Evolutionary conservation across 768 basidiomycete genomes (phyloP), one percentile per base, ranked within the genome.

Genomic region (Serpula lacrymans): DNA sequence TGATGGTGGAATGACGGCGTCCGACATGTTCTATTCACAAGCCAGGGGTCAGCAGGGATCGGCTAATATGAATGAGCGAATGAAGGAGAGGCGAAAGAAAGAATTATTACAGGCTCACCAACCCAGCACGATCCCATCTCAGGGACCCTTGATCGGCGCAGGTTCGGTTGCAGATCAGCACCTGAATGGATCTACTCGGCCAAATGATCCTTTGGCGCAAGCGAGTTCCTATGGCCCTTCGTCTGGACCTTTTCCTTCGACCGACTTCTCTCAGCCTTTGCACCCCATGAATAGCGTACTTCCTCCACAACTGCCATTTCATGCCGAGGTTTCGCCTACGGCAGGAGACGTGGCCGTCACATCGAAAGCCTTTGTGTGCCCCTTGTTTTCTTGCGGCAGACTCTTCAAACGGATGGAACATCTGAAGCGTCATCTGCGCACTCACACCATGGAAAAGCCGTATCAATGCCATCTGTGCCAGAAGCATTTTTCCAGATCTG

Each of bases 371-470:
- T 93, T 82, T 54, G 75, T 82, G 35, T 95, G 92, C 62, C 89
- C 89, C 14, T 72, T 91, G 2, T 82, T 78, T 59, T 86, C 87
- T 11, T 96, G 92, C 55, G 80, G 86, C 3, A 71, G 86, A 47
- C 66, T 85, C 50, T 95, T 94, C 78, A 93, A 91, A 72, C 80
- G 92, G 9, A 83, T 86, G 77, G 92, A 95, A 56, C 91, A 95
- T 57, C 74, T 94, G 50, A 88, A 88, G 64, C 67, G 91, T 31
- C 92, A 95, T 60, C 64, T 92, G 22, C 75, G 89, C 43, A 91
- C 90, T 7, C 92, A 95, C 57, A 93, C 90, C 20, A 77, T 88
- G 77, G 91, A 94, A 61, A 70, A 84, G 27, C 91, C 92, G 1
- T 94, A 80, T 62, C 70, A 71, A 39, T 93, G 92, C 57, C 66